Conservation (phyloP, 192 early-diverging fungal species). For the Oehlia diaphana region DNA sequence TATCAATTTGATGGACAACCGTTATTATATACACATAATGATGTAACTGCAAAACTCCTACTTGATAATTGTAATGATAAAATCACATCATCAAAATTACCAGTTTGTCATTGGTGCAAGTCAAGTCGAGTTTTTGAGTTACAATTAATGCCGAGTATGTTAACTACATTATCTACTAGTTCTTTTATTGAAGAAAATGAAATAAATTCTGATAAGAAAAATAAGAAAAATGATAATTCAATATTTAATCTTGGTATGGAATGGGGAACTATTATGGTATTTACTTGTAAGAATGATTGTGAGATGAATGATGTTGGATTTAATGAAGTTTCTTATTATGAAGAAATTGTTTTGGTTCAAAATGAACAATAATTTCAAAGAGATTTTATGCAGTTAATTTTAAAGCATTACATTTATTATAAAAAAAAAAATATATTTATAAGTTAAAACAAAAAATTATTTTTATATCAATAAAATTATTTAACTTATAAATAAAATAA, state of each 20-base stretch:
- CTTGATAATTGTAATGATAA: conserved; percentile 34
- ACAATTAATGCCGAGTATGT: conserved; percentile 88
- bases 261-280: conserved; percentile 86
- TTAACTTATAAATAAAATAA: too few relatives aligned
- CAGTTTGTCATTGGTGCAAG: conserved; percentile 65
- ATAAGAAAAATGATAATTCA: conserved; percentile 32
- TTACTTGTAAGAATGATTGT: conserved; percentile 80
- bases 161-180: conserved; percentile 70
- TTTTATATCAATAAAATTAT: too few relatives aligned
- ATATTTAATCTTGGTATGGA: conserved; percentile 79
- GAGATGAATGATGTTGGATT: conserved; percentile 35
- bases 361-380: conserved; percentile 42
- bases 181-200: conserved; percentile 45
- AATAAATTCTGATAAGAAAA: conserved; percentile 32
- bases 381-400: too few relatives aligned
- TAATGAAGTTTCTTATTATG: conserved; percentile 51
- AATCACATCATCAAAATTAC: conserved; percentile 46
- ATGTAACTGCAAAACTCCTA: conserved; percentile 49
- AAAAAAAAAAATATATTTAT: too few relatives aligned
- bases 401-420: too few relatives aligned
- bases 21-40: conserved; percentile 63
- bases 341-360: conserved; percentile 63
- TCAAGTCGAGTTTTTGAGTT: conserved; percentile 80
- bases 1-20: conserved; percentile 74
- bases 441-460: too few relatives aligned